Percentiles rank a stretch among this genome's conserved stretches.
Conservation (phyloP, 2,329 filamentous ascomycete species). For the Nemania serpens region DNA sequence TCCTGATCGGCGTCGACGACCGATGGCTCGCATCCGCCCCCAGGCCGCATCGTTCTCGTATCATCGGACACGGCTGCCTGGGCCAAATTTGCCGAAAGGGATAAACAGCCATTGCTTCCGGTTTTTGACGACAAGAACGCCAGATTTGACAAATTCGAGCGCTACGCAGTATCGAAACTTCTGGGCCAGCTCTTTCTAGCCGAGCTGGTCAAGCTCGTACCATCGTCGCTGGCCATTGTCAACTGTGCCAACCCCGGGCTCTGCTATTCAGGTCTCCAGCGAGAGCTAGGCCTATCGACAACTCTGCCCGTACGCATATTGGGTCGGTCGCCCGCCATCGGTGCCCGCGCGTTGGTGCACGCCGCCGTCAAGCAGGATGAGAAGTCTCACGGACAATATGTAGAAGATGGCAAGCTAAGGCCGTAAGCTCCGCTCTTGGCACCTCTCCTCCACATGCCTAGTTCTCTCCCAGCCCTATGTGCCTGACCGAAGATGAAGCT, state of each 20-base stretch:
- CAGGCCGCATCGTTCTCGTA: not conserved
- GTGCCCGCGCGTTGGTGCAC: conserved; percentile 21
- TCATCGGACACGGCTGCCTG: conserved; percentile 23
- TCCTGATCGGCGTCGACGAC: not conserved
- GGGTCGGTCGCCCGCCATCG: conserved; percentile 2
- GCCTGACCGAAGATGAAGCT: not conserved
- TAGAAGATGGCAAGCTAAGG: conserved; percentile 23
- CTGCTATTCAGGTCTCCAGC: conserved; percentile 16
- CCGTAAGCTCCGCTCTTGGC: conserved; percentile 10
- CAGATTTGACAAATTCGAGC: conserved; percentile 3
- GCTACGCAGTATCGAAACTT: conserved; percentile 33
- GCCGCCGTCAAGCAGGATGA: conserved; percentile 17
- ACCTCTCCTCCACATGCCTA: not conserved
- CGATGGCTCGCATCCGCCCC: not conserved
- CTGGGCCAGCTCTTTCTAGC: conserved; percentile 38
- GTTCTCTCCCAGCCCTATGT: not conserved
- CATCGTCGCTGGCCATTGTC: conserved; percentile 20
- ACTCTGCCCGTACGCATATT: conserved; percentile 1
- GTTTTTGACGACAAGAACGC: not conserved
- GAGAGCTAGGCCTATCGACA: not conserved
- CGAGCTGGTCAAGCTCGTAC: conserved; percentile 36
- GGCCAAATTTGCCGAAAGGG: conserved; percentile 2
- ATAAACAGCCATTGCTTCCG: not conserved
- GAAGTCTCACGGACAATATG: conserved; percentile 25
- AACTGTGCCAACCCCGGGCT: conserved; percentile 22